Evolutionary conservation across 2,329 filamentous ascomycete genomes (phyloP).

Genomic region (Penicillium sp.): DNA sequence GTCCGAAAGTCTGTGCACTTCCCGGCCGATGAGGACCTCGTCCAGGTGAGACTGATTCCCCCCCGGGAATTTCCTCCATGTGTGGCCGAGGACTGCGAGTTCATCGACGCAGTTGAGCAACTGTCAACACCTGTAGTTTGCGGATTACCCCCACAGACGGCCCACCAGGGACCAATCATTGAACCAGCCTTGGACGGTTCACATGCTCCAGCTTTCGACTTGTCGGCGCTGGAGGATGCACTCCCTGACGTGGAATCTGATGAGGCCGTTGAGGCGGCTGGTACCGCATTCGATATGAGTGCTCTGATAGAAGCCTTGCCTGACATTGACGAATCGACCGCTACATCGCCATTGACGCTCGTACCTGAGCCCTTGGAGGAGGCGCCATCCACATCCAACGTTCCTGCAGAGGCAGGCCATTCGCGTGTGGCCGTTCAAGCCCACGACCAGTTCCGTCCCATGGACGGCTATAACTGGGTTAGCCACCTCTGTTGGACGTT

Average conservation of each 20-base stretch:
- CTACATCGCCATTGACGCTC: background rate
- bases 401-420: background rate
- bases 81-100: too few relatives aligned
- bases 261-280: too few relatives aligned
- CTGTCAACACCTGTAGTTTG: too few relatives aligned
- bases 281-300: background rate
- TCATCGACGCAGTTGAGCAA: too few relatives aligned
- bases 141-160: too few relatives aligned
- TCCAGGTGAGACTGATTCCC: background rate
- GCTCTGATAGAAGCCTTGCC: background rate
- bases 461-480: background rate
- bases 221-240: too few relatives aligned
- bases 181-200: too few relatives aligned
- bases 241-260: too few relatives aligned
- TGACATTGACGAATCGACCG: background rate
- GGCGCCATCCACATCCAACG: background rate
- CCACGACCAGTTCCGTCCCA: background rate
- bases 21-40: background rate
- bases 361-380: background rate
- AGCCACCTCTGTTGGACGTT: background rate
- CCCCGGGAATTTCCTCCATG: too few relatives aligned
- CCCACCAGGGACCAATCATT: too few relatives aligned
- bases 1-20: conserved; percentile 1
- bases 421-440: background rate
- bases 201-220: too few relatives aligned